Evolutionary conservation across 2,329 filamentous ascomycete species (phyloP), one percentile per base, ranked within the genome.

Genomic region (Pseudohalonectria lignicola): DNA sequence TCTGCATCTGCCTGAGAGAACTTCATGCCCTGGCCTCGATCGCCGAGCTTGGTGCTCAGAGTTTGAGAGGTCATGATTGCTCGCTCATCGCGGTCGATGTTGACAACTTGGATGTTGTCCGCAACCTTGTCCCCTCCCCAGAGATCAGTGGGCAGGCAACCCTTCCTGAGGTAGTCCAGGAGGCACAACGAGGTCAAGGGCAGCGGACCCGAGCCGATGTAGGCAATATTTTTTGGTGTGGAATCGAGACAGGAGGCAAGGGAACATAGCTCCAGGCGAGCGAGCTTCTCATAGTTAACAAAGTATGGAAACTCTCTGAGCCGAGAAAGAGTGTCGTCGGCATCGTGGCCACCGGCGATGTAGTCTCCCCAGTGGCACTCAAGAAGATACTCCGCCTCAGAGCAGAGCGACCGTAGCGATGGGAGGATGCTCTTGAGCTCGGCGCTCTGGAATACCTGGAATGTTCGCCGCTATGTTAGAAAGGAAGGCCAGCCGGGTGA

Each of bases 181-280:
- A 71, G 51, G 41, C 65, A 68, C 3, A 71, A 47, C 1, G 62
- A 64, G 0, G 66, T 69, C 13, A 72, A 46, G 0, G 68, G 69
- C 2, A 72, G 47, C 0, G 67, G 67, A 1, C 69, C 68, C 0
- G 63, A 69, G 11, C 69, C 68, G 4, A 73, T 57, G 44, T 72
- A 70, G 2, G 62, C 63, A 15, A 71, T 53, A 6, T 48, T 56
- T 1, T 41, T 41, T 0, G 59, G 57, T 8, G 62, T 55, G 18
- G 53, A 53, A n/a, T n/a, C n/a, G n/a, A n/a, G n/a, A n/a, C n/a
- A n/a, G n/a, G n/a, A n/a, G n/a, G n/a, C n/a, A n/a, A n/a, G n/a
- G n/a, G n/a, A n/a, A n/a, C n/a, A n/a, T 18, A 66, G 54, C 47
- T 72, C 69, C 29, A 71, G 54, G 12, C 56, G 57, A 0, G 64